Evolutionary conservation across 2,329 filamentous ascomycete species (phyloP).

Genomic region (Calonectria naviculata): DNA sequence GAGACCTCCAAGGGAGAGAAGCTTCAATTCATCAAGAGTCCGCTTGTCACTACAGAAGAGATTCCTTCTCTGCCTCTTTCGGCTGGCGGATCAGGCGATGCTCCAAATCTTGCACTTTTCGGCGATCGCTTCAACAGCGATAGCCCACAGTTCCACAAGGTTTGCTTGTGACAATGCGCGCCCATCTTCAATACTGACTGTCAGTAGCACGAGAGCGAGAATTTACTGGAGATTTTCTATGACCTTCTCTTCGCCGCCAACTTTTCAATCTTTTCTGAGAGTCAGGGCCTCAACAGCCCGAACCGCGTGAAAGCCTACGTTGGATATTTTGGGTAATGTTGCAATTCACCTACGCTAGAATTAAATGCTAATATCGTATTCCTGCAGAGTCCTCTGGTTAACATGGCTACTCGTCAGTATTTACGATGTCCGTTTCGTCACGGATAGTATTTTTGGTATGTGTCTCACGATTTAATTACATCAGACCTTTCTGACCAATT

Average conservation of each 20-base stretch:
- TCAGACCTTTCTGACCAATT: neutral
- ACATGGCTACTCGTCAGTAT: neutral
- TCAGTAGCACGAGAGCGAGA: neutral
- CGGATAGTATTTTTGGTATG: neutral
- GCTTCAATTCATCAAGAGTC: neutral
- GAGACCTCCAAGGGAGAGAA: neutral
- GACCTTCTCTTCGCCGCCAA: neutral
- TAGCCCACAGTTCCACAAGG: neutral
- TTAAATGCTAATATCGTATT: neutral
- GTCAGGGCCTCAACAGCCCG: neutral
- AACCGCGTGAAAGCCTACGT: neutral
- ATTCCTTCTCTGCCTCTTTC: neutral
- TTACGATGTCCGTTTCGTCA: neutral
- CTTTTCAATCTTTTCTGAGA: neutral
- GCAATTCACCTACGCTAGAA: neutral
- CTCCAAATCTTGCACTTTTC: neutral
- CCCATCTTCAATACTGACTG: neutral
- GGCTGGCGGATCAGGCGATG: neutral
- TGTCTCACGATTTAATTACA: accelerated
- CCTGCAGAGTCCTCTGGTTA: neutral
- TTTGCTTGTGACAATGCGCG: accelerated
- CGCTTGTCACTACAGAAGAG: neutral
- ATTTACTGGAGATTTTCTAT: neutral
- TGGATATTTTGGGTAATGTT: neutral
- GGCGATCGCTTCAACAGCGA: neutral